Percentiles rank a stretch among this genome's conserved stretches.
Conservation (phyloP, 176 grass and related monocot genomes). For the Carex pumila region DNA sequence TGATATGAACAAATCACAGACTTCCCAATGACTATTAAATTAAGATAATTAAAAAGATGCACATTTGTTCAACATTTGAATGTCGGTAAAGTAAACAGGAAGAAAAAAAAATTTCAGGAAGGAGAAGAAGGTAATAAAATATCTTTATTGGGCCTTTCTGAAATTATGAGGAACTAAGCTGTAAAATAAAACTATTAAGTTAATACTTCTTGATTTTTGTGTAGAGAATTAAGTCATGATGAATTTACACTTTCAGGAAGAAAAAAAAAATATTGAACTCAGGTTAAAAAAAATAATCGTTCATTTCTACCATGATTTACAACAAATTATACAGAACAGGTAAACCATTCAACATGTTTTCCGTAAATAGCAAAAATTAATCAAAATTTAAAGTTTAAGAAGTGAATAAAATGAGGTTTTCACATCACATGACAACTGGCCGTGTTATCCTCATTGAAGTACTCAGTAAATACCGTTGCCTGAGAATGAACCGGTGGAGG, state of each 20-base stretch:
- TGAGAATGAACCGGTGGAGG: slow-evolving; percentile 41
- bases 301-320: neutral
- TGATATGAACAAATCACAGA: slow-evolving; percentile 4
- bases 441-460: slow-evolving; percentile 68
- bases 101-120: neutral
- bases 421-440: slow-evolving; percentile 66
- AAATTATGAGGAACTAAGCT: neutral
- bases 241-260: neutral
- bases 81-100: neutral
- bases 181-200: neutral
- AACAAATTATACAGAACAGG: neutral
- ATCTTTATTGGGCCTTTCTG: neutral
- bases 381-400: neutral
- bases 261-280: neutral
- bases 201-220: neutral
- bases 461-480: slow-evolving; percentile 56
- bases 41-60: neutral
- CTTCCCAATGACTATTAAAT: neutral
- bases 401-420: neutral
- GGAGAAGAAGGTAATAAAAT: neutral
- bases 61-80: neutral
- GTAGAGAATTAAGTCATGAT: neutral
- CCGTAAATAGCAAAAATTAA: neutral
- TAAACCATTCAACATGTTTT: neutral
- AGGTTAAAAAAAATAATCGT: neutral